Conservation (phyloP, 75 land plant genomes). For the Pinus albicaulis region DNA sequence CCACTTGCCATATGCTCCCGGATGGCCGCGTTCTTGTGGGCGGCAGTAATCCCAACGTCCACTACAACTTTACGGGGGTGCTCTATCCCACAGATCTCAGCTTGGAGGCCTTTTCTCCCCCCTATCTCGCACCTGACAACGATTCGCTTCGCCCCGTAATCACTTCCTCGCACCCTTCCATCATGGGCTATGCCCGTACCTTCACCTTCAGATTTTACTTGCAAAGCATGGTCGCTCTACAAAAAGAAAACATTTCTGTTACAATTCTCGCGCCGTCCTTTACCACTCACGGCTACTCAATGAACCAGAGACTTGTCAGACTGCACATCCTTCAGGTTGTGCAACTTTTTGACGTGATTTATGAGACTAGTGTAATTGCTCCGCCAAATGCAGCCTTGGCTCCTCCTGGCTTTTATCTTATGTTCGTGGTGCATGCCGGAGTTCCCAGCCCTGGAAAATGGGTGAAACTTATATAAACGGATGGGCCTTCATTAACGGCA, state of each 20-base stretch:
- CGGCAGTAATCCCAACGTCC: slow-evolving; percentile 72
- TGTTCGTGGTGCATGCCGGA: slow-evolving; percentile 57
- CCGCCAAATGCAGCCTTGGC: slow-evolving; percentile 52
- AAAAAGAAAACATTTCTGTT: neutral
- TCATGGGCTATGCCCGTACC: neutral
- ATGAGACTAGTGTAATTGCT: slow-evolving; percentile 20
- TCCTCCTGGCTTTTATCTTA: slow-evolving; percentile 77
- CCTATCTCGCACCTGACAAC: slow-evolving; percentile 30
- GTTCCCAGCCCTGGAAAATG: slow-evolving; percentile 59
- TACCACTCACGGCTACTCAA: neutral
- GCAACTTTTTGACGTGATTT: neutral
- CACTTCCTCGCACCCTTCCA: neutral
- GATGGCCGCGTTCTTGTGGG: slow-evolving; percentile 73
- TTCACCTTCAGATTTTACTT: neutral
- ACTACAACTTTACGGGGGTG: slow-evolving; percentile 37
- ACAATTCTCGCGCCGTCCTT: neutral
- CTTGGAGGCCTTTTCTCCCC: slow-evolving; percentile 68
- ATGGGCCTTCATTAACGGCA: too few relatives aligned
- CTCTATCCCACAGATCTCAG: slow-evolving; percentile 67
- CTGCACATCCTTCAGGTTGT: slow-evolving; percentile 15
- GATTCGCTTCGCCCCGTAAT: slow-evolving; percentile 18
- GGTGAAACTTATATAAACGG: slow-evolving; percentile 21
- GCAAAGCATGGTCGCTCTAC: neutral
- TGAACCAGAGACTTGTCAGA: slow-evolving; percentile 7
- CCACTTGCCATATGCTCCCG: slow-evolving; percentile 51